Percentiles rank a stretch among this genome's conserved stretches.
phyloP scores from a whole-genome alignment of 192 early-diverging fungal genomes.

The Piromyces sp. region DNA sequence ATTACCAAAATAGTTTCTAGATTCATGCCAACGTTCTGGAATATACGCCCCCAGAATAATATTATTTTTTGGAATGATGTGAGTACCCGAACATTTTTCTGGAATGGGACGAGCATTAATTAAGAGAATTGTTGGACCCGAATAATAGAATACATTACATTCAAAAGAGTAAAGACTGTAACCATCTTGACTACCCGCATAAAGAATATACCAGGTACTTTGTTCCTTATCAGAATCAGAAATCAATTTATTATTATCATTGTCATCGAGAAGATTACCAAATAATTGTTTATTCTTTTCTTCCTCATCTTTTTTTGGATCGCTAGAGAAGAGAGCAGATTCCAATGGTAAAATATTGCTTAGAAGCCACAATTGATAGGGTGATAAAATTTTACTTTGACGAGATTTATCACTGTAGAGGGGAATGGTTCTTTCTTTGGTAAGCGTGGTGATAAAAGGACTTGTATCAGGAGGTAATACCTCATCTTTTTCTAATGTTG shows the following conservation, averaged over 20 bases:
- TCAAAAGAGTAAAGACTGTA: background rate
- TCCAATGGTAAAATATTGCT: background rate
- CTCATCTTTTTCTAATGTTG: background rate
- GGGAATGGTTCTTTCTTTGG: background rate
- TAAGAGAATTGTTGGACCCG: background rate
- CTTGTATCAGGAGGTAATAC: background rate
- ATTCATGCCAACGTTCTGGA: background rate
- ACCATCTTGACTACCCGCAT: background rate
- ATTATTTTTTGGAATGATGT: background rate
- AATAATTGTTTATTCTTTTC: background rate
- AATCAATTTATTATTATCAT: background rate
- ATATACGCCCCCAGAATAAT: background rate
- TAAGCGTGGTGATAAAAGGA: background rate
- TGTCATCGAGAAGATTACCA: background rate
- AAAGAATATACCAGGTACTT: background rate
- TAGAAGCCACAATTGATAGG: background rate
- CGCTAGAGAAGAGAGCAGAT: background rate
- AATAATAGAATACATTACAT: background rate
- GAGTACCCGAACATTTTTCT: background rate
- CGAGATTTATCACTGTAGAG: background rate
- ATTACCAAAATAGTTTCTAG: background rate
- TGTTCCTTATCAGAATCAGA: background rate
- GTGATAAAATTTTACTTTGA: background rate
- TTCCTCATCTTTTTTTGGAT: background rate
- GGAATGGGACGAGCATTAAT: background rate